Evolutionary conservation across 176 grass and related monocot species (phyloP).

Genomic region (Panicum miliaceum): DNA sequence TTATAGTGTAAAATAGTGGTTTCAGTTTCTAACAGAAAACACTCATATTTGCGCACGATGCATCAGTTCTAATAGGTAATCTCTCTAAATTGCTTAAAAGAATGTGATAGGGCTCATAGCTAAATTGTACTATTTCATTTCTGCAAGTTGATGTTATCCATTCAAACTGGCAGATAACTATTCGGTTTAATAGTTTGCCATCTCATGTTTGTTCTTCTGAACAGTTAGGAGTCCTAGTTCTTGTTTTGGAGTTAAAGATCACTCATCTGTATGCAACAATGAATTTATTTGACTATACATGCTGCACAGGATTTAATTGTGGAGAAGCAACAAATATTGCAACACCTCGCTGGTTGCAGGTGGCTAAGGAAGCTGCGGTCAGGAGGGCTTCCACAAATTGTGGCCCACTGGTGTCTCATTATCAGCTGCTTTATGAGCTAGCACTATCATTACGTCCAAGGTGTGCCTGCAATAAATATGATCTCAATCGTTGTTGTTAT

Average conservation of each 20-base stretch:
- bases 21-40: not conserved
- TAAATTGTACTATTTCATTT: constrained; percentile 21
- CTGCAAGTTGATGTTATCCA: constrained; percentile 20
- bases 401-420: constrained; percentile 98
- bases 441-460: constrained; percentile 79
- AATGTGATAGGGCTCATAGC: not conserved
- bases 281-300: constrained; percentile 44
- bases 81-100: not conserved
- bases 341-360: constrained; percentile 89
- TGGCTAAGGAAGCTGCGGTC: constrained; percentile 99
- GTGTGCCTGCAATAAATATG: constrained; percentile 51
- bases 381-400: constrained; percentile 99
- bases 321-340: constrained; percentile 99
- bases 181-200: not conserved
- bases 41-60: not conserved
- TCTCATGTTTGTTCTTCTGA: constrained; percentile 9
- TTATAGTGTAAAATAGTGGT: constrained; percentile 1
- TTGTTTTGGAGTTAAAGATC: constrained; percentile 29
- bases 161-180: constrained; percentile 3
- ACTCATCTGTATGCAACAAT: constrained; percentile 30
- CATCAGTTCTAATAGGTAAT: not conserved
- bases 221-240: not conserved
- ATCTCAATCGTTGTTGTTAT: constrained; percentile 19
- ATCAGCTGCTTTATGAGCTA: constrained; percentile 95
- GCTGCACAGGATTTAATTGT: constrained; percentile 86